Evolutionary conservation across 2,329 filamentous ascomycete species (phyloP).

Genomic region (Colletotrichum liriopes): DNA sequence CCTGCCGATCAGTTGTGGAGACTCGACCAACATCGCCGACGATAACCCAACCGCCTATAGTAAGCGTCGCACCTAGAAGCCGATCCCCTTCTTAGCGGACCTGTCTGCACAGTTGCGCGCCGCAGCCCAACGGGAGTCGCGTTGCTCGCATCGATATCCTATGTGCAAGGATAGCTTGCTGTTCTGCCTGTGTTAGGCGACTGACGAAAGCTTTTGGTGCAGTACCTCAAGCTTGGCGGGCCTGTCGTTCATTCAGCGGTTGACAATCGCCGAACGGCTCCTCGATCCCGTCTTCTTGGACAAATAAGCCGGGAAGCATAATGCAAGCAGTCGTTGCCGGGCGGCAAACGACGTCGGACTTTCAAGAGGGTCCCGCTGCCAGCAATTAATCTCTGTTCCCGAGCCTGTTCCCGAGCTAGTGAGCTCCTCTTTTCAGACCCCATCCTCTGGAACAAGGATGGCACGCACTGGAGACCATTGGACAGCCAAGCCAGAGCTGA

Average conservation of each 20-base stretch:
- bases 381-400: background rate
- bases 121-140: background rate
- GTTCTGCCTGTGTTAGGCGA: background rate
- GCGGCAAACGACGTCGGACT: background rate
- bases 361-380: background rate
- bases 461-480: background rate
- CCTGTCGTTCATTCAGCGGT: background rate
- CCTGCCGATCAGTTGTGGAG: constrained; percentile 14
- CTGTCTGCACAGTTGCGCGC: constrained; percentile 13
- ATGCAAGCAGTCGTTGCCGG: background rate
- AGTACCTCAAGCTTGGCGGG: background rate
- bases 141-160: background rate
- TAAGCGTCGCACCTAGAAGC: background rate
- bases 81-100: constrained; percentile 8
- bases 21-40: constrained; percentile 8
- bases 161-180: background rate
- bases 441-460: constrained; percentile 2
- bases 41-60: background rate
- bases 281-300: background rate
- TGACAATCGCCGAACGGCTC: background rate
- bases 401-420: background rate
- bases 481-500: constrained; percentile 29
- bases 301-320: background rate
- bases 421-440: constrained; percentile 14
- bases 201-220: background rate